These are phyloP conservation scores for Phtheirospermum japonicum DNA, from an alignment of 257 asterid species.

Conservation along the genomic window DNA sequence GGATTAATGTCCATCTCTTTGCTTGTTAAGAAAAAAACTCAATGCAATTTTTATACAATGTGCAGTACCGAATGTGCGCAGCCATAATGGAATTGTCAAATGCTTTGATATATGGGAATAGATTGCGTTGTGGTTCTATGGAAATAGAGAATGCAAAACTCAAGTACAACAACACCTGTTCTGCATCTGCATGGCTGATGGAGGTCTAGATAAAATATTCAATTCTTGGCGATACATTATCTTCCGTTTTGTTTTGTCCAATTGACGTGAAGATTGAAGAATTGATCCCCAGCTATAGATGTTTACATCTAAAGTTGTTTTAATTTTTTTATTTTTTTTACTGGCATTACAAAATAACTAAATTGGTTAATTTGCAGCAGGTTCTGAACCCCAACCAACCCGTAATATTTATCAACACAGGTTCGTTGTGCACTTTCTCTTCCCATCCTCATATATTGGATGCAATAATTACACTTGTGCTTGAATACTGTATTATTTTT, in stretches of 20 bases:
- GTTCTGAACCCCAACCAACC: conserved; percentile 72
- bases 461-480: conserved; percentile 11
- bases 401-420: conserved; percentile 85
- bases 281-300: not conserved
- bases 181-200: conserved; percentile 67
- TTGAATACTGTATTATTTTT: conserved; percentile 25
- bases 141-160: conserved; percentile 78
- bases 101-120: conserved; percentile 85
- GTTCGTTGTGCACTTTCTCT: conserved; percentile 37
- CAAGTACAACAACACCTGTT: conserved; percentile 39
- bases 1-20: conserved; percentile 9
- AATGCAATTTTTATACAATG: conserved; percentile 31
- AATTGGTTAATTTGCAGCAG: conserved; percentile 40
- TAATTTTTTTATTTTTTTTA: not conserved
- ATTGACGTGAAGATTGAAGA: too few relatives aligned
- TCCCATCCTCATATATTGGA: conserved; percentile 21
- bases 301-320: not conserved
- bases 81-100: conserved; percentile 90
- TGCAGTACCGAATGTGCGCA: conserved; percentile 98
- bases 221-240: conserved; percentile 13
- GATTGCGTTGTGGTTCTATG: conserved; percentile 82
- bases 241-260: not conserved
- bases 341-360: conserved; percentile 22
- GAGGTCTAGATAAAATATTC: conserved; percentile 46
- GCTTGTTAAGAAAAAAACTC: conserved; percentile 17